Conservation (phyloP, 345 rosid genomes). For the Trapa bicornis region DNA sequence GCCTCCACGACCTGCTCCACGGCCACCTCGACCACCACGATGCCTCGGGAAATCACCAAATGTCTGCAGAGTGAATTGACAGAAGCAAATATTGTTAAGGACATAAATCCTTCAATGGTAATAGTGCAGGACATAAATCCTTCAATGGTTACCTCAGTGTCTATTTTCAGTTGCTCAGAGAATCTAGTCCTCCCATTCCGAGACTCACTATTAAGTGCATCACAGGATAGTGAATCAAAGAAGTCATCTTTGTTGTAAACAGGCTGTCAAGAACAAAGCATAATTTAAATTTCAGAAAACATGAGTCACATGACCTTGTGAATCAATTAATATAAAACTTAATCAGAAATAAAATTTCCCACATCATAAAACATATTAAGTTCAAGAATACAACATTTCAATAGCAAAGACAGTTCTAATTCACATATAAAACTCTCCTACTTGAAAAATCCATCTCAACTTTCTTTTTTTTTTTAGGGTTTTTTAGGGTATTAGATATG, state of each 20-base stretch:
- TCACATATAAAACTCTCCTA: background rate
- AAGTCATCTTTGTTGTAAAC: constrained; percentile 88
- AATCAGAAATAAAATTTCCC: background rate
- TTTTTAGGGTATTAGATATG: too few relatives aligned
- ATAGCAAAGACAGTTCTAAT: background rate
- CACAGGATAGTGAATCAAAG: constrained; percentile 72
- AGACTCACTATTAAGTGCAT: constrained; percentile 35
- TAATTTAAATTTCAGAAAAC: background rate
- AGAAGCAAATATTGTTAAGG: background rate
- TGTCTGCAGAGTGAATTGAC: constrained; percentile 28
- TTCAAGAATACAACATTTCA: background rate
- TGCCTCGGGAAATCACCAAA: constrained; percentile 58
- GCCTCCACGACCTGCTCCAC: constrained; percentile 30
- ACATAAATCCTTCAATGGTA: background rate
- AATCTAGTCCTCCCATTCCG: constrained; percentile 64
- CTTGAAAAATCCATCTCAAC: background rate
- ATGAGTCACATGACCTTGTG: background rate
- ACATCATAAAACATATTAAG: background rate
- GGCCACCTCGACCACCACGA: constrained; percentile 39
- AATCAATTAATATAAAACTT: background rate
- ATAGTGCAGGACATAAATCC: background rate
- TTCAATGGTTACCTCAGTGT: constrained; percentile 55
- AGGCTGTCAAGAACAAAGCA: constrained; percentile 26
- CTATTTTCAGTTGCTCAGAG: constrained; percentile 82
- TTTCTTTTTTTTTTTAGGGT: too few relatives aligned